Percentiles rank a stretch among this genome's conserved stretches.
phyloP scores from a whole-genome alignment of 768 basidiomycete genomes.

The Lyophyllum shimeji region DNA sequence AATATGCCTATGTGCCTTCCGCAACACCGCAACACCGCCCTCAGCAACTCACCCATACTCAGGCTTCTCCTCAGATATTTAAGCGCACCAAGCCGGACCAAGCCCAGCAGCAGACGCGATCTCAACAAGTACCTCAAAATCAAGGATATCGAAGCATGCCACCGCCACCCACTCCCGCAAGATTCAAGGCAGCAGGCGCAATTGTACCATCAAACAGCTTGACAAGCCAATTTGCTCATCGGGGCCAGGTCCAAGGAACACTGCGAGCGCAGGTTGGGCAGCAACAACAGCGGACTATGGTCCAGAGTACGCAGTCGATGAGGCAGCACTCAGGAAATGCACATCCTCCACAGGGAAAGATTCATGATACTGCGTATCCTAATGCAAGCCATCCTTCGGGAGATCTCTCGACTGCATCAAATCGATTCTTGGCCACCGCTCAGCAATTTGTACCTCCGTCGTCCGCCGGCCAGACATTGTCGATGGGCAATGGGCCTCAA shows the following conservation, averaged over 20 bases:
- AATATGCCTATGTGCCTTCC: slow-evolving; percentile 64
- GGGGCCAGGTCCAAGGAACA: slow-evolving; percentile 13
- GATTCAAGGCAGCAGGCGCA: slow-evolving; percentile 23
- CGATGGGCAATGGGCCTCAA: slow-evolving; percentile 21
- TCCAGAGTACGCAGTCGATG: slow-evolving; percentile 48
- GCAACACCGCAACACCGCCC: slow-evolving; percentile 40
- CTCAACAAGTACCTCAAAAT: slow-evolving; percentile 12
- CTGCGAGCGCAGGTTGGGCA: slow-evolving; percentile 4
- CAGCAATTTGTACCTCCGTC: slow-evolving; percentile 11
- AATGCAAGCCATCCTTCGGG: slow-evolving; percentile 8
- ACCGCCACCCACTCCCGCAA: slow-evolving; percentile 22
- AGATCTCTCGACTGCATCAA: not conserved
- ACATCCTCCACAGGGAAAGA: slow-evolving; percentile 13
- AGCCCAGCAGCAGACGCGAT: slow-evolving; percentile 18
- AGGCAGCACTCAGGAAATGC: slow-evolving; percentile 19
- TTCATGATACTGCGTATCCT: not conserved
- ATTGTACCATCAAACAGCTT: slow-evolving; percentile 7
- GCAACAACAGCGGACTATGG: slow-evolving; percentile 39
- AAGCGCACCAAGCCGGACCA: slow-evolving; percentile 30
- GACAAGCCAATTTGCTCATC: slow-evolving; percentile 5
- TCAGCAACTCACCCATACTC: slow-evolving; percentile 40
- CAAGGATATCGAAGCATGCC: slow-evolving; percentile 17
- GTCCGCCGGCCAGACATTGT: slow-evolving; percentile 12
- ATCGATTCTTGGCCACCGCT: slow-evolving; percentile 12
- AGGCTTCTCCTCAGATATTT: slow-evolving; percentile 39